Base-by-base conservation (phyloP, 192 early-diverging fungal genomes). In the Backusella liffmaniae region DNA sequence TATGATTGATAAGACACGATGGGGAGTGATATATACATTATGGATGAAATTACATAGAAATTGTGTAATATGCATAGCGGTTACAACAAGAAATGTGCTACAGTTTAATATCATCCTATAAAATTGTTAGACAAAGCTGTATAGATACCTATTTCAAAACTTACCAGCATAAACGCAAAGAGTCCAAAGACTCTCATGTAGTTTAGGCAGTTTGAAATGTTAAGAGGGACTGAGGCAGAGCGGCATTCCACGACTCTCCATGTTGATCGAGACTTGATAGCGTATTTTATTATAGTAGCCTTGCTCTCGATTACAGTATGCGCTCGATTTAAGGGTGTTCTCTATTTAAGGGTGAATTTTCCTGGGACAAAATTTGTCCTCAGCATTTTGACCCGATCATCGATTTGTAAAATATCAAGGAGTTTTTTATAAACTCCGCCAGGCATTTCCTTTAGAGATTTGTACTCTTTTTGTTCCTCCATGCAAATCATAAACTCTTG, bases 61-160 rank as follows among this genome's bases (percentile, higher is more conserved):
- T 3, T 39, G 2, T 39, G 0, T 10, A 9, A 32, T 59, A 6
- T 29, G 26, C 53, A 26, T 29, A 29, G 3, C 0, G 23, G 53
- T 59, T 59, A 59, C 16, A 59, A 21, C 53, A 59, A 3, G 9
- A 23, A 59, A 12, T 18, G 5, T 8, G 23, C 53, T 59, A 29
- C 53, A 18, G 53, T 59, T 59, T 8, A 59, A 59, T 26, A 26
- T 59, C 23, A 7, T 1, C 53, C 53, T 59, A 59, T 59, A 5
- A 59, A 59, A 59, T 59, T 59, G 4, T 59, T 59, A 59, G 53
- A 59, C 23, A 59, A 59, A 59, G 53, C 23, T 59, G 53, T 59
- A 26, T 59, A 26, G 9, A 59, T 3, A 18, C 53, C 23, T 16
- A 21, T 9, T 59, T 59, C 9, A 59, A 59, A 59, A 18, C 53